A percentile compares a stretch with the other conserved stretches of the same genome.
phyloP scores from a whole-genome alignment of 1,284 basidiomycete species.

The Ceratobasidium sp. region DNA sequence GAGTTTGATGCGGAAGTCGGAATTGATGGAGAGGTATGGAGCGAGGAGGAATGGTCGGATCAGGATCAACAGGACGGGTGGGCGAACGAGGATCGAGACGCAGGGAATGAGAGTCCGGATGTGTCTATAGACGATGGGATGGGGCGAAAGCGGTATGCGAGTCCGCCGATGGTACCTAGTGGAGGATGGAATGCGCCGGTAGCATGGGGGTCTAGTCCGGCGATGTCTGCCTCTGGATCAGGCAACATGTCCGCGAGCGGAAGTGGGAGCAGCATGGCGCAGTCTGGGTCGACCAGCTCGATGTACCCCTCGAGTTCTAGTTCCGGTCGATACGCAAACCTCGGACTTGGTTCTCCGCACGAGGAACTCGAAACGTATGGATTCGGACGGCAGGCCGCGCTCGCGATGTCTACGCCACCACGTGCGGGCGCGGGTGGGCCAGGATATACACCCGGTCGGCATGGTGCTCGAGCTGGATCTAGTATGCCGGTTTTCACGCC shows the following conservation, averaged over 20 bases:
- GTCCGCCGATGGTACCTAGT: constrained; percentile 31
- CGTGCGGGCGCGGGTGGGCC: background rate
- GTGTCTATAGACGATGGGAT: constrained; percentile 48
- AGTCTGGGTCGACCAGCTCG: constrained; percentile 13
- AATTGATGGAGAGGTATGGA: constrained; percentile 58
- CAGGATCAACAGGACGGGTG: constrained; percentile 55
- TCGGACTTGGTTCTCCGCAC: constrained; percentile 6
- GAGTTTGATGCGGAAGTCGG: constrained; percentile 79
- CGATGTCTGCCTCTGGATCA: constrained; percentile 18
- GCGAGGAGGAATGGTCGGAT: constrained; percentile 62
- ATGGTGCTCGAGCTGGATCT: background rate
- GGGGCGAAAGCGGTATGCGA: constrained; percentile 30
- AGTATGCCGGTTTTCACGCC: background rate
- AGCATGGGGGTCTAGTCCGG: constrained; percentile 17
- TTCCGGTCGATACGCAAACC: constrained; percentile 3
- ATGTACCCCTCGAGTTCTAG: background rate
- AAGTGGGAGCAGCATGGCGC: constrained; percentile 1
- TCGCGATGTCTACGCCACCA: constrained; percentile 10
- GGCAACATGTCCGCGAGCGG: constrained; percentile 1
- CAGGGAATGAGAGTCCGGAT: constrained; percentile 49
- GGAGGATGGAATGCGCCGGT: constrained; percentile 16
- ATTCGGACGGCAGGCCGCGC: constrained; percentile 33
- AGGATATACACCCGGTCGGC: constrained; percentile 18
- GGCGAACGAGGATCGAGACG: constrained; percentile 39
- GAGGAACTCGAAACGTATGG: constrained; percentile 21